A percentile compares a stretch with the other conserved stretches of the same genome.
Conservation (phyloP, 441 rosid genomes). For the Hura crepitans region DNA sequence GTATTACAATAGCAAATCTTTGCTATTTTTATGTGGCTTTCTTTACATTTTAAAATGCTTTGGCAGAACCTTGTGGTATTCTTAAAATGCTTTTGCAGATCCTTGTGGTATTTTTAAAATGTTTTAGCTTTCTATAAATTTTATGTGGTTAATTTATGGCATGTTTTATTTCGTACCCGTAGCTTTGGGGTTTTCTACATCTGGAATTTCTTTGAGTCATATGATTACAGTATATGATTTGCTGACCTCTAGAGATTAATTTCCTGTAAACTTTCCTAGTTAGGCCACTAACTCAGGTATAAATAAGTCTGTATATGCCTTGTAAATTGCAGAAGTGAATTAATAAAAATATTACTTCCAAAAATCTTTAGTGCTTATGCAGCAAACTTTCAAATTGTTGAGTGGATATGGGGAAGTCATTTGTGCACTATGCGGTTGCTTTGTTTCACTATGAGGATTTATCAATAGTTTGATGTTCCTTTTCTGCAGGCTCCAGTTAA, state of each 20-base stretch:
- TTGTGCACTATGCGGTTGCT: too few relatives aligned
- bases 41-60: background rate
- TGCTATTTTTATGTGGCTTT: background rate
- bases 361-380: too few relatives aligned
- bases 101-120: background rate
- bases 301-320: too few relatives aligned
- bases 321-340: too few relatives aligned
- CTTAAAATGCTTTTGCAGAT: background rate
- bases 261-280: too few relatives aligned
- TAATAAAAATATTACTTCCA: too few relatives aligned
- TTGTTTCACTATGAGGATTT: background rate
- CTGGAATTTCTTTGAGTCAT: background rate
- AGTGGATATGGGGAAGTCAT: background rate
- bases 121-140: background rate
- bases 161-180: background rate
- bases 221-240: too few relatives aligned
- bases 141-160: background rate
- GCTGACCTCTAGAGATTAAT: too few relatives aligned
- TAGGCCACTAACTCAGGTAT: too few relatives aligned
- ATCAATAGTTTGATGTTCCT: background rate
- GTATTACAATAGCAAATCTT: background rate
- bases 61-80: background rate
- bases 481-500: constrained; percentile 54
- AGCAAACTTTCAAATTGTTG: background rate
- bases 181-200: background rate